Base-by-base conservation (phyloP, 1,284 basidiomycete genomes). In the Cryptococcus maquisensis region DNA sequence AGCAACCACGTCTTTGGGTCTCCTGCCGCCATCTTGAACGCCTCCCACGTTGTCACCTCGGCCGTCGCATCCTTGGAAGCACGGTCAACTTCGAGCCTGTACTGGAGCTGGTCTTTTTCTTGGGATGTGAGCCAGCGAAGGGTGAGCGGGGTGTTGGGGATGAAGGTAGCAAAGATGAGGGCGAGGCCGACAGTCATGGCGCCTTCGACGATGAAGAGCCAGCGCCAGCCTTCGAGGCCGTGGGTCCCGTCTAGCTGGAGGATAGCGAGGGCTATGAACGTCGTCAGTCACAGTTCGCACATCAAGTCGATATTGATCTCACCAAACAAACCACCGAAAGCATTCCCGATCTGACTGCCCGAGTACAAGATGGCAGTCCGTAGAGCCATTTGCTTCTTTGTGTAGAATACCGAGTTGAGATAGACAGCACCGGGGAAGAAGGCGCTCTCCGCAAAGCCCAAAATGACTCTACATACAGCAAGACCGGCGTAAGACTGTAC, bases 281-380 rank as follows among this genome's bases (percentile, higher is more conserved):
- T 10, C 3, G 10, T 32, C 28, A 32, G 28, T 10, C 6, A 32
- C 6, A 2, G 10, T 1, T 32, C 28, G 1, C 28, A 8, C 28
- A 10, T 8, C 1, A 5, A 32, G 28, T 32, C 28, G 28, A 10
- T 10, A 10, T 32, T 6, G n/a, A n/a, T n/a, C 28, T 32, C 28
- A 32, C 28, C 28, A 51, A 76, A 66, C 1, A 74, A 63, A 49
- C 69, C 69, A 23, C 69, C 70, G 51, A 74, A 72, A 12, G 76
- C 76, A 50, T 74, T 76, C 1, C 70, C 68, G 43, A 76, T 56
- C 44, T 76, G 69, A 12, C 65, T 66, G 1, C 72, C 73, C 24
- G 62, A 63, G 62, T 71, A 77, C 4, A 76, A 63, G 24, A 66
- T 60, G 20, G 64, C 69, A 12, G 59, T 59, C 16, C 68, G 63